Base-by-base conservation (phyloP, 495 filamentous ascomycete genomes). In the Aspergillus nidulans region DNA sequence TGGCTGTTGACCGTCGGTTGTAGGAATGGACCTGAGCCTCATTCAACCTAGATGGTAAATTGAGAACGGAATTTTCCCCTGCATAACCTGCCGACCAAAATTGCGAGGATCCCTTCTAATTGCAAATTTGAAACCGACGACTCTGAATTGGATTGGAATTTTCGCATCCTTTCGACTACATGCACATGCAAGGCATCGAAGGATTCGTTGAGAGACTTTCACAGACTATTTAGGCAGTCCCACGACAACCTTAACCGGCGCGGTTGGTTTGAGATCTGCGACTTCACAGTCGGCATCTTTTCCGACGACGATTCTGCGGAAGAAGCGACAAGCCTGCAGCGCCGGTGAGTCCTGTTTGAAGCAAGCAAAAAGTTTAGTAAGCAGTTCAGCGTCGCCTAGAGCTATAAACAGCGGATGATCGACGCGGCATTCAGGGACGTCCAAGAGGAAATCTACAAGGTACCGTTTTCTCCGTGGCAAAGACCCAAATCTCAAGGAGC, bases 21-120 rank as follows among this genome's bases (percentile, higher is more conserved):
- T 59, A 52, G 73, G 73, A 13, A 74, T 65, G 49, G 80, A 83
- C 55, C 67, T 81, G 18, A 78, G 75, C 46, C 72, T 77, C 12
- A 81, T 79, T 54, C 77, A 81, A 53, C 75, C 74, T 20, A 55
- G 56, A 46, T 77, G 64, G 54, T 74, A 65, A 28, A 76, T 76
- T 56, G 63, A 76, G 21, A 73, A 68, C 4, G 30, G n/a, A n/a
- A 41, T 74, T 72, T 46, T 55, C 24, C 10, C 28, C 47, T 15
- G 7, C 7, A 8, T 25, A 18, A 32, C 3, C 23, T 39, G 19
- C 12, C 26, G 12, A 52, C n/a, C n/a, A 16, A 10, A 2, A 25
- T 36, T 12, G 51, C 52, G 20, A 76, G 69, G 62, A 59, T 71
- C 10, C 63, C 67, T 44, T 56, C 56, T 9, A 72, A 70, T 34